Base-by-base conservation (phyloP, 2,329 filamentous ascomycete genomes). In the Aspergillus novoparasiticus region DNA sequence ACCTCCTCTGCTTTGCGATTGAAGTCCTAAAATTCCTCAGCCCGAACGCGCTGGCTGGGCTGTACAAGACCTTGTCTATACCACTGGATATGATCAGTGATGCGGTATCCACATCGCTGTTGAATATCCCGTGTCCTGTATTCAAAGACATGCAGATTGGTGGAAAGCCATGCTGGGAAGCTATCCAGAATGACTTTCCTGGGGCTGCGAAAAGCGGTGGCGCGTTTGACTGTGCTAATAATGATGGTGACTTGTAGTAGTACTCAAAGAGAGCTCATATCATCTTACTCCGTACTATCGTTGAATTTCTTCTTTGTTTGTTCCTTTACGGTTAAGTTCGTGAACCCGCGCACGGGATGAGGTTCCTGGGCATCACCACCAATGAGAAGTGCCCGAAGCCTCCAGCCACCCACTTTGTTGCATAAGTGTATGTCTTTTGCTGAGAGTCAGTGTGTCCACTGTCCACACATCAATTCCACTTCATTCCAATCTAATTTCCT, bases 1-100 rank as follows among this genome's bases (percentile, higher is more conserved):
- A 80, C 51, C 69, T 80, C 2, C 60, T 76, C 11, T 82, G 80
- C 65, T 79, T 81, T 45, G 71, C 74, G 6, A 73, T 76, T 28
- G 73, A 79, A 60, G 66, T 76, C 11, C 60, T 77, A 41, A 75
- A 77, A 55, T 69, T 71, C 6, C 68, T 72, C 32, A 72, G 74
- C 32, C 78, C 77, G 10, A 72, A 76, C 59, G 66, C 72, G 1
- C 65, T 79, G 23, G 64, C 69, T 14, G 69, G 69, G 2, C 23
- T 78, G 11, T 76, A 73, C 57, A 62, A 67, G 56, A 74, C 74
- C 0, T 54, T 77, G 19, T 69, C 73, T 2, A 66, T 61, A 10
- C 73, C 74, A 2, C 43, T 77, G 58, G 68, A 72, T 30, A 65
- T 75, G 9, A 55, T 78, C 21, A 73, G 69, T 2, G 69, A 75